Base-by-base conservation (phyloP, 371 early-diverging fungal genomes). In the Saksenaea vasiformis region DNA sequence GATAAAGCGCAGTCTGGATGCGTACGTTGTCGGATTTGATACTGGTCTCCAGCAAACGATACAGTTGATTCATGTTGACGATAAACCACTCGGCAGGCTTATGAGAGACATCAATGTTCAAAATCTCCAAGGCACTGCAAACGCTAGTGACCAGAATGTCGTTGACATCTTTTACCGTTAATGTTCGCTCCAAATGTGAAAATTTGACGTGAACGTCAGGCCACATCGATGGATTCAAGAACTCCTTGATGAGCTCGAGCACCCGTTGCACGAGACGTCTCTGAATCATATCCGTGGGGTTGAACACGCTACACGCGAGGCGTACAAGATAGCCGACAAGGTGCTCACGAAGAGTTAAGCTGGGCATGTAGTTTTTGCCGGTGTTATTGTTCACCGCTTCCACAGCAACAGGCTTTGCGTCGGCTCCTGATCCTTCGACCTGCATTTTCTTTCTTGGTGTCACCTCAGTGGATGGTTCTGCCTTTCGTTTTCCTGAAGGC, bases 61-160 rank as follows among this genome's bases (percentile, higher is more conserved):
- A 87, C 3, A 95, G 75, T 13, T 78, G 80, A 10, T 69, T 70
- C 65, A 94, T 78, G 66, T 91, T 90, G 54, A 78, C 68, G 9
- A 88, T 63, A 53, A 91, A 84, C 92, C 92, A 93, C 13, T 85
- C 79, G 0, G 71, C 60, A 1, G 85, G 84, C 43, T 88, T 85
- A 53, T 85, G 74, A 47, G 86, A 78, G 1, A 90, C 75, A 37
- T 90, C 79, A 22, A 86, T 80, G 43, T 83, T 68, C 22, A 94
- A 71, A n/a, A 92, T 81, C 44, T 94, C 92, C 31, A 92, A 62
- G 0, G 90, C 85, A 64, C 87, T 89, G 58, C 86, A 80, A n/a
- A 87, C 79, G 54, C 76, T 74, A 0, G 80, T 70, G 1, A 74
- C 65, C 26, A 74, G 58, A 19, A 80, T 68, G 5, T 83, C 83